Base-by-base conservation (phyloP, 2,329 filamentous ascomycete genomes). In the Aspergillus melleus region DNA sequence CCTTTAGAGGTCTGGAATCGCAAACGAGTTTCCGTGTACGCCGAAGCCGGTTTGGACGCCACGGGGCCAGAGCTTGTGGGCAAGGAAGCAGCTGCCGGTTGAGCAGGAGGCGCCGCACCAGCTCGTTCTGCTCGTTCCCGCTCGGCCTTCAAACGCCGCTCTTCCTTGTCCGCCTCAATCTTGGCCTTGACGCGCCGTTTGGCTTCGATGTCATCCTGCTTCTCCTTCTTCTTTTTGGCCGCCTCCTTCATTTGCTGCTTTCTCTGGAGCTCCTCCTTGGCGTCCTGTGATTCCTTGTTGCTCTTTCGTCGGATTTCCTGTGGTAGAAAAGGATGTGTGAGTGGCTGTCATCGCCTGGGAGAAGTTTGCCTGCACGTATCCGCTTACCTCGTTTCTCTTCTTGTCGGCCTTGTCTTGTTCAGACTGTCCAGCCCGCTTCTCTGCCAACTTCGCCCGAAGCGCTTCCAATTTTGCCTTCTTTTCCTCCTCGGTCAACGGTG, bases 191-290 rank as follows among this genome's bases (percentile, higher is more conserved):
- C 94, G 39, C 90, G 87, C 77, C 89, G 91, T 82, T 94, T 95
- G 11, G 92, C 94, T 49, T 92, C 91, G 9, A 89, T 76, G 55
- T 98, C 95, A 16, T 90, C 91, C 47, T 86, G 80, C 81, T 97
- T 97, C 80, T 99, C 95, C 70, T 89, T 86, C 57, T 89, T 88
- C 81, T 97, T 97, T 69, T 87, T 86, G 55, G 88, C 88, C 0
- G 92, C 93, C 68, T 96, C 92, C 77, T 97, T 96, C 73, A 97
- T 86, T 73, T 92, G 91, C 79, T 98, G 91, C 75, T 96, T 95
- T 70, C 88, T 89, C 69, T 88, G 82, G 20, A 98, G 82, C 63
- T 96, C 90, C 74, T 99, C 95, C 79, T 96, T 97, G 61, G 89
- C 81, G 63, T 96, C 92, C 68, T 97, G 91, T 0, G 85, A 84